phyloP scores from a whole-genome alignment of 2,329 filamentous ascomycete species.

The Colletotrichum camelliae region DNA sequence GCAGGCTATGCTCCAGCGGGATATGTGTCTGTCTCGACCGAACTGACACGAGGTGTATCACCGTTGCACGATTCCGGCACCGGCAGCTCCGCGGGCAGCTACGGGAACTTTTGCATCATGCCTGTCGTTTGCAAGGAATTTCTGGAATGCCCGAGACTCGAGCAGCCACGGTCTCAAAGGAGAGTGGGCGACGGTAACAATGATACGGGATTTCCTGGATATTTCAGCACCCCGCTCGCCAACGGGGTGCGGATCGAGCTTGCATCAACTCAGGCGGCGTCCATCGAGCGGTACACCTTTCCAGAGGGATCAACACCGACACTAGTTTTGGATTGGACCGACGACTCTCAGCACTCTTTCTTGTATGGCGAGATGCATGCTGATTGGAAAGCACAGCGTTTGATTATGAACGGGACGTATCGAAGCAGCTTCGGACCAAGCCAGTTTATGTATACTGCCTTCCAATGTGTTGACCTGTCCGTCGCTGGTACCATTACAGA shows the following conservation, averaged over 20 bases:
- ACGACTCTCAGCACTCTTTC: neutral
- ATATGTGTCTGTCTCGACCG: neutral
- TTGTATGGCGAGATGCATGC: neutral
- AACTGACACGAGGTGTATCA: neutral
- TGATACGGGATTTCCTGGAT: neutral
- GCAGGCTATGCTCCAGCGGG: neutral
- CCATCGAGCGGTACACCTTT: neutral
- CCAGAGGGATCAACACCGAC: neutral
- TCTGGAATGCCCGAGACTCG: neutral
- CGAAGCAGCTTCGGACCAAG: neutral
- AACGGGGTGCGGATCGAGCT: neutral
- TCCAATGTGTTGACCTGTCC: neutral
- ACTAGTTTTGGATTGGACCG: neutral
- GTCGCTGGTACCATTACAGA: neutral
- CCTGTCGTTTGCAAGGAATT: neutral
- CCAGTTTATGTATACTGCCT: neutral
- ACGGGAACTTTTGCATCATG: conserved; percentile 5
- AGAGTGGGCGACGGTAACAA: neutral
- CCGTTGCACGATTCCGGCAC: neutral
- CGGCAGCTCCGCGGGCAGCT: conserved; percentile 4
- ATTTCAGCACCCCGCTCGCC: neutral
- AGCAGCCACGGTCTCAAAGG: neutral
- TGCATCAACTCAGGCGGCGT: neutral
- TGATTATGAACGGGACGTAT: neutral
- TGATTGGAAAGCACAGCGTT: neutral